Evolutionary conservation across 768 basidiomycete genomes (phyloP).

Genomic region (Lentinula edodes): DNA sequence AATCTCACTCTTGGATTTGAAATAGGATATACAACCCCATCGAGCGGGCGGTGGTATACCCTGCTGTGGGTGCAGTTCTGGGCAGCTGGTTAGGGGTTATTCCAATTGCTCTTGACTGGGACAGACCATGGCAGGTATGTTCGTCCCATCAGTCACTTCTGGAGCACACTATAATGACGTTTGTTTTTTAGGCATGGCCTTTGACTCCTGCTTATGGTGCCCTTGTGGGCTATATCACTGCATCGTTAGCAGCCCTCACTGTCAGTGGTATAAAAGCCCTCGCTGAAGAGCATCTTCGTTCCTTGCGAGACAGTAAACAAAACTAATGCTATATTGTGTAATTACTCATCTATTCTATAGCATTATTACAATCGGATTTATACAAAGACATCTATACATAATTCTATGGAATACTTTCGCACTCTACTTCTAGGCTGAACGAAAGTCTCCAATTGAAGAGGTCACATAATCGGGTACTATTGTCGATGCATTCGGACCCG

Average conservation of each 20-base stretch:
- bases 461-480: constrained; percentile 83
- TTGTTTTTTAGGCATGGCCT: constrained; percentile 66
- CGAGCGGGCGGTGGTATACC: constrained; percentile 78
- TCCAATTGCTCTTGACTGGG: constrained; percentile 93
- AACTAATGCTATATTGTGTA: background rate
- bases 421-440: background rate
- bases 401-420: background rate
- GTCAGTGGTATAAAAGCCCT: constrained; percentile 33
- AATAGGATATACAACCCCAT: constrained; percentile 53
- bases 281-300: constrained; percentile 28
- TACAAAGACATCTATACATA: background rate
- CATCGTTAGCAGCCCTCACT: constrained; percentile 50
- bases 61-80: constrained; percentile 61
- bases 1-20: constrained; percentile 3
- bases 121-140: constrained; percentile 92
- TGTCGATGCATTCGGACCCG: constrained; percentile 48
- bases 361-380: background rate
- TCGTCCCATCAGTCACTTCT: background rate
- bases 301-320: constrained; percentile 2
- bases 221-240: constrained; percentile 59
- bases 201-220: constrained; percentile 73
- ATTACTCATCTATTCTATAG: background rate
- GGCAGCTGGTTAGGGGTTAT: constrained; percentile 82
- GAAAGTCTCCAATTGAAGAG: constrained; percentile 74
- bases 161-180: background rate